Evolutionary conservation across 768 basidiomycete species (phyloP).

Genomic region (Mycena olivaceomarginata): DNA sequence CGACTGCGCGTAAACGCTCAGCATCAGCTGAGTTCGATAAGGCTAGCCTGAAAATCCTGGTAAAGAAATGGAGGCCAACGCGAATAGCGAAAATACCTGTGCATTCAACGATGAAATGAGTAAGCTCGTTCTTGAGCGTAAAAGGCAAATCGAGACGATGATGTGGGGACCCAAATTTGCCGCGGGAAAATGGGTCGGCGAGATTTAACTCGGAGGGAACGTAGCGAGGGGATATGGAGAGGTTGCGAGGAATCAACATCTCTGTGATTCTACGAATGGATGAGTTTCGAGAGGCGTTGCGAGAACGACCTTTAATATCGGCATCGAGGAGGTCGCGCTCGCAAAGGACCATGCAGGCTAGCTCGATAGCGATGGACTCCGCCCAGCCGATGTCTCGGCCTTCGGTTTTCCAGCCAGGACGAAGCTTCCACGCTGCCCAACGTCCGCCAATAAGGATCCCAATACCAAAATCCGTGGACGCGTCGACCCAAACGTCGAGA

Average conservation of each 20-base stretch:
- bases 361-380: conserved; percentile 18
- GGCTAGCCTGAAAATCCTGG: background rate
- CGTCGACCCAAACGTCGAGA: conserved; percentile 17
- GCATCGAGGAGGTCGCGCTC: too few relatives aligned
- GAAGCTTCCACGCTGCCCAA: conserved; percentile 16
- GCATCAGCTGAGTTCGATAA: conserved; percentile 19
- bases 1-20: conserved; percentile 20
- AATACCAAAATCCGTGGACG: conserved; percentile 18
- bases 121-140: conserved; percentile 41
- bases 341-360: background rate
- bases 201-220: conserved; percentile 52
- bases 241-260: conserved; percentile 39
- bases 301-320: background rate
- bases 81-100: conserved; percentile 12
- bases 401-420: conserved; percentile 13
- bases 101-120: conserved; percentile 31
- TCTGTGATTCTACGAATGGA: conserved; percentile 25
- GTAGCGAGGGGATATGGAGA: conserved; percentile 47
- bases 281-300: background rate
- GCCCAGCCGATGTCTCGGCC: conserved; percentile 27
- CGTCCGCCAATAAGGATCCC: conserved; percentile 2
- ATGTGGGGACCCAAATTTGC: conserved; percentile 34
- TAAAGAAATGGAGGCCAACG: too few relatives aligned
- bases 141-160: conserved; percentile 18
- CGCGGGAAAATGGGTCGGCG: conserved; percentile 55